Percentiles rank a stretch among this genome's conserved stretches.
Evolutionary conservation across 441 rosid genomes (phyloP).

Genomic region (Breynia disticha): DNA sequence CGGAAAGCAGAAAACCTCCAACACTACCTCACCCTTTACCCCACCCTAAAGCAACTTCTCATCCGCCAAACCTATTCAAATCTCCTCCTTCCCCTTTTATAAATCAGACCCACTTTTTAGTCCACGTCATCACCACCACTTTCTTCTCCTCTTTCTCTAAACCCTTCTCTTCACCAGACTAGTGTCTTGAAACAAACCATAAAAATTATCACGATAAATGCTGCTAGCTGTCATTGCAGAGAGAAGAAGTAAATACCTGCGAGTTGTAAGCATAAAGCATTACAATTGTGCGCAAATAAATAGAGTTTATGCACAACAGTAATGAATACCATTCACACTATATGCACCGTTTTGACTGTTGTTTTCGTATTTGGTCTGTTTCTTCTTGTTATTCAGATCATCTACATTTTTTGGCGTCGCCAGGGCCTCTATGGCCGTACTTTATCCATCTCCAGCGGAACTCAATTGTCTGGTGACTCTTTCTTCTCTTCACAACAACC

Average conservation of each 20-base stretch:
- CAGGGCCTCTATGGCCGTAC: constrained; percentile 6
- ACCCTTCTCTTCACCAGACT: not conserved
- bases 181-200: no score
- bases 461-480: constrained; percentile 13
- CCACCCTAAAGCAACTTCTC: constrained; percentile 1
- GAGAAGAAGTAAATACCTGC: no score
- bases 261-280: no score
- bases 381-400: constrained; percentile 28
- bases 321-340: constrained; percentile 30
- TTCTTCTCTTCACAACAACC: constrained; percentile 16
- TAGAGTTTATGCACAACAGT: no score
- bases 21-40: no score
- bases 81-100: not conserved
- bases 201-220: no score
- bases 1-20: no score
- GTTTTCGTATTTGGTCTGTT: constrained; percentile 33
- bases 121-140: constrained; percentile 11
- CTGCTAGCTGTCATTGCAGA: no score
- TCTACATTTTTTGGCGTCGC: constrained; percentile 44
- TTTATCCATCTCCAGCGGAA: constrained; percentile 10
- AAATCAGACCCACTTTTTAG: not conserved
- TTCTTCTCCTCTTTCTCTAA: not conserved
- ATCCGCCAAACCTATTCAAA: constrained; percentile 18
- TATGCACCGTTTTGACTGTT: constrained; percentile 26
- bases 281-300: no score